Base-by-base conservation (phyloP, 2,329 filamentous ascomycete species). In the Davidsoniella virescens region DNA sequence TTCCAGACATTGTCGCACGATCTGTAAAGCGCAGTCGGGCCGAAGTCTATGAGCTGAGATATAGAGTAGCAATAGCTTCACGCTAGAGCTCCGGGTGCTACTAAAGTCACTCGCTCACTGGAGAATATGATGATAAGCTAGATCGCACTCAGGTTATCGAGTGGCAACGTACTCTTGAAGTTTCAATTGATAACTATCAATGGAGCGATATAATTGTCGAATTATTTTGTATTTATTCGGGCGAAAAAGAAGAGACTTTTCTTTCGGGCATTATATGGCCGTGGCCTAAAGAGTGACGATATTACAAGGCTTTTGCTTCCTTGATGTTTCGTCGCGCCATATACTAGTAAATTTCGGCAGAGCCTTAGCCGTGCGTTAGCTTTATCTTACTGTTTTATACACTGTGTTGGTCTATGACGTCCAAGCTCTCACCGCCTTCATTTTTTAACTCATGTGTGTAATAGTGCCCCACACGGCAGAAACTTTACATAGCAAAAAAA, bases 1-100 rank as follows among this genome's bases (percentile, higher is more conserved):
- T 82, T 59, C 65, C 67, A 46, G 73, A 66, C 73, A 76, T 76
- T n/a, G 55, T 66, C 54, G 54, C 56, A 47, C 44, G 7, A 18
- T 25, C 26, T 44, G 41, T 8, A 14, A 9, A 25, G 10, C 12
- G 4, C 33, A 18, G 16, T 44, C 17, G 41, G 16, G 23, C 44
- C 23, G 14, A 39, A 45, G 14, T 23, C 38, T 12, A 10, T 37
- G 43, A 40, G 33, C 37, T 26, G 43, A 16, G 4, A 17, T 25
- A 42, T 36, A 25, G 43, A 17, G 17, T 46, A 18, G 25, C 33
- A 37, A 33, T 37, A 43, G 36, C 25, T 18, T 16, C 33, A 45
- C 29, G 26, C 44, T 38, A n/a, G 12, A 9, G n/a, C 17, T 23
- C 12, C 12, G 7, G 29, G 17, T 39, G 36, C 18, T 9, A 33